Evolutionary conservation across 257 asterid species (phyloP), one percentile per base, ranked within the genome.

Genomic region (Paraleonurus japonicus): DNA sequence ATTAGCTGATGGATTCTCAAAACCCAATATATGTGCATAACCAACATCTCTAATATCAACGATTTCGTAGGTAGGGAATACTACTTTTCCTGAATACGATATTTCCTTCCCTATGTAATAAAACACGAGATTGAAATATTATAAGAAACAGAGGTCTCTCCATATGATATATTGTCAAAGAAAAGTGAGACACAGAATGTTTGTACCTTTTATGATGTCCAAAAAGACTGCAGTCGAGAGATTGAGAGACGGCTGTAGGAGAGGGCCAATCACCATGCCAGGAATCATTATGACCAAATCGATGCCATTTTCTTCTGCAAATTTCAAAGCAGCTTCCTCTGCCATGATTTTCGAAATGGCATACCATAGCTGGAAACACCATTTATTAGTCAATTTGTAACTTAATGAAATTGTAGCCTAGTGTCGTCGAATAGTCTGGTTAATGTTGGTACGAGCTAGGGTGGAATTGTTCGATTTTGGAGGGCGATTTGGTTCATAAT

Each of bases 321-420:
- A 87, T 47, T 77, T 71, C 86, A 86, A 74, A 23, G 90, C 94
- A 59, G 86, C 87, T 51, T 82, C 67, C 81, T 81, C 88, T 3
- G 89, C 90, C 81, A 87, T 72, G 3, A 80, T 77, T 47, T 87
- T 87, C 5, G 89, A 79, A 11, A 82, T 57, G 8, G 41, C 50
- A 62, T 81, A 74, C 80, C 78, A 70, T 13, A 22, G 20, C 83
- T 79, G 75, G 47, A 59, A 5, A 6, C 22, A 58, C 16, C 0
- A 5, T 58, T 13, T 4, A 24, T 58, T 26, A 58, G 37, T 58
- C 27, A 4, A 2, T 54, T 2, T 2, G 3, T 54, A n/a, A 54
- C 28, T 7, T 5, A 17, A 51, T 19, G 19, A 51, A 19, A 12
- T 19, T 53, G 12, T 32, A 6, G 37, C 37, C 37, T 4, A 3